Evolutionary conservation across 495 filamentous ascomycete species (phyloP).

Genomic region (Neurospora sp.): DNA sequence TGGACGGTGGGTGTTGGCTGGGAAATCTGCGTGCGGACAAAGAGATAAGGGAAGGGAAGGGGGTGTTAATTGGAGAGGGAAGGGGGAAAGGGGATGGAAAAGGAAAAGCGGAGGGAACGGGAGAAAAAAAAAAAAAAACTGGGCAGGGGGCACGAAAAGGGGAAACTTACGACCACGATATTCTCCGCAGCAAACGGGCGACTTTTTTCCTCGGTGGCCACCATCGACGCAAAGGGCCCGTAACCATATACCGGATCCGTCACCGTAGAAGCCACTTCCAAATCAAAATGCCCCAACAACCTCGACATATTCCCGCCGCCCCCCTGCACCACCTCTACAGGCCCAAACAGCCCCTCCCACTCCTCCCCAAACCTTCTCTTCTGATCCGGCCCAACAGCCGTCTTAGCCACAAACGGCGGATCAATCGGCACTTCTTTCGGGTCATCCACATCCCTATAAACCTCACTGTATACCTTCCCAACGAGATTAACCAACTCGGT

Average conservation of each 20-base stretch:
- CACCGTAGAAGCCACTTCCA: not conserved
- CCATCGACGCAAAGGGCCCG: not conserved
- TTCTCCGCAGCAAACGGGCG: not conserved
- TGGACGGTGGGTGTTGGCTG: too few species aligned
- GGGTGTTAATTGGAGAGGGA: too few species aligned
- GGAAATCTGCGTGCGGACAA: too few species aligned
- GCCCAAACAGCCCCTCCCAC: not conserved
- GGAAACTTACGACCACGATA: not conserved
- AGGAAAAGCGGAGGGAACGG: not conserved
- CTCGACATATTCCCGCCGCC: not conserved
- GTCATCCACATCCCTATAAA: not conserved
- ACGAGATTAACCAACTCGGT: not conserved
- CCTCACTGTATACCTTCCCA: not conserved
- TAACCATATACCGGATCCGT: not conserved
- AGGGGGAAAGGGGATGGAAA: not conserved
- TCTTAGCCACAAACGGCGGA: not conserved
- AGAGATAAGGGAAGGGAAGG: too few species aligned
- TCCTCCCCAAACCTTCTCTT: not conserved
- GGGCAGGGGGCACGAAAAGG: not conserved
- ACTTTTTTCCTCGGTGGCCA: too few species aligned
- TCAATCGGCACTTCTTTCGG: not conserved
- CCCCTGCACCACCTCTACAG: not conserved
- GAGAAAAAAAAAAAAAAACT: too few species aligned
- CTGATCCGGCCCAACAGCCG: not conserved
- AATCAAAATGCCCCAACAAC: not conserved